Conservation (phyloP, 352 stramenopile species). For the Peronosclerospora sorghi region DNA sequence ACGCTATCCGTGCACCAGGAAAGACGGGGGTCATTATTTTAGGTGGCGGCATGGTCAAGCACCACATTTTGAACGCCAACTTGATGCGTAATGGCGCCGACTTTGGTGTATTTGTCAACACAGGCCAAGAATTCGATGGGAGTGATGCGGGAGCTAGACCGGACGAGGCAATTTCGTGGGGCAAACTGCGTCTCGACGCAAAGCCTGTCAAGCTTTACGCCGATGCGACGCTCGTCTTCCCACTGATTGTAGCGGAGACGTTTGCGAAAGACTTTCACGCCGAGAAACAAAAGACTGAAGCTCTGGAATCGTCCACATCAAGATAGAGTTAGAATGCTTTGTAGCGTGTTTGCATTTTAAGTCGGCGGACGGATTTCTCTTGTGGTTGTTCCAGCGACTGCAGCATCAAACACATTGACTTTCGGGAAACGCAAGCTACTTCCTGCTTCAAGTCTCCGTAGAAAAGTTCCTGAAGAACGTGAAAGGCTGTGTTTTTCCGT, state of each 20-base stretch:
- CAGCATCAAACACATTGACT: conserved; percentile 31
- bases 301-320: not conserved
- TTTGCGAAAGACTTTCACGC: conserved; percentile 93
- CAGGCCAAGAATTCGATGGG: conserved; percentile 96
- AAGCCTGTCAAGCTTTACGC: conserved; percentile 95
- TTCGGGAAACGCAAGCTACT: conserved; percentile 53
- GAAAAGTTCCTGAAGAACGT: conserved; percentile 77
- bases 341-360: too few relatives aligned
- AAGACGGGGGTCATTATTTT: conserved; percentile 97
- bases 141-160: conserved; percentile 95
- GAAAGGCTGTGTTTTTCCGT: conserved; percentile 76
- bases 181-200: conserved; percentile 93
- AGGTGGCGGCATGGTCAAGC: conserved; percentile 96
- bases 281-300: conserved; percentile 20
- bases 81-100: conserved; percentile 99
- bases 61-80: conserved; percentile 99
- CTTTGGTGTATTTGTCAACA: conserved; percentile 99
- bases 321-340: too few relatives aligned
- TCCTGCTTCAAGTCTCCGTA: conserved; percentile 61
- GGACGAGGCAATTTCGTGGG: conserved; percentile 99
- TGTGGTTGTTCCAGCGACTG: too few relatives aligned
- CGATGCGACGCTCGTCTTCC: conserved; percentile 98
- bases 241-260: conserved; percentile 97
- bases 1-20: conserved; percentile 89
- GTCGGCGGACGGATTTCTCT: too few relatives aligned